A percentile compares a stretch with the other conserved stretches of the same genome.
Conservation (phyloP, 345 rosid species). For the Eutrema japonicum region DNA sequence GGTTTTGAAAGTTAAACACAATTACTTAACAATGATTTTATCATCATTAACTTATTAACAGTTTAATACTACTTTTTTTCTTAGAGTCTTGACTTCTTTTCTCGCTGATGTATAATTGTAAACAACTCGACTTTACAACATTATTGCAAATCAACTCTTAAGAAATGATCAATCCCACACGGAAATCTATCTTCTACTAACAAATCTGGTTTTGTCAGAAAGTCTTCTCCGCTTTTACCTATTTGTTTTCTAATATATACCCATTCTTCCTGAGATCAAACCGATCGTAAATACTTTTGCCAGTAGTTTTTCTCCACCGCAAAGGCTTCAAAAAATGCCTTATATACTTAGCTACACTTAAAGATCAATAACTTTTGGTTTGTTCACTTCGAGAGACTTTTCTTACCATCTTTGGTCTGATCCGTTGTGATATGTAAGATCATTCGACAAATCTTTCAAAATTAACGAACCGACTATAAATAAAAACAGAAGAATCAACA, state of each 20-base stretch:
- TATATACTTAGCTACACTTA: no score
- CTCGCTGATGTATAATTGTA: constrained; percentile 13
- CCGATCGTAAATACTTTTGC: not conserved
- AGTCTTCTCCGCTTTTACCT: constrained; percentile 32
- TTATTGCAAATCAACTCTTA: constrained; percentile 32
- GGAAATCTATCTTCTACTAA: constrained; percentile 57
- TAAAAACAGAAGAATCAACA: no score
- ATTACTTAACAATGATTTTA: constrained; percentile 39
- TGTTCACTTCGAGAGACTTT: no score
- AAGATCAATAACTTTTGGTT: no score
- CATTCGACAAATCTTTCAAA: no score
- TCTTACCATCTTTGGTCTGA: no score
- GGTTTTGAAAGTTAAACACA: constrained; percentile 48
- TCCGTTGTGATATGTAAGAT: no score
- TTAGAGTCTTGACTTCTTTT: constrained; percentile 26
- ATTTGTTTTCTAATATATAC: constrained; percentile 14
- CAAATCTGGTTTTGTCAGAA: constrained; percentile 29
- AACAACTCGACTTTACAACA: constrained; percentile 30
- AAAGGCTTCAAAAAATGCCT: no score
- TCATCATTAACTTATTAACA: constrained; percentile 34
- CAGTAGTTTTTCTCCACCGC: not conserved
- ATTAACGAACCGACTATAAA: no score
- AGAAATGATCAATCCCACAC: constrained; percentile 47
- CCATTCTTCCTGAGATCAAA: constrained; percentile 6
- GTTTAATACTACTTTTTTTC: not conserved